Percentiles rank a stretch among this genome's conserved stretches.
phyloP scores from a whole-genome alignment of 345 rosid genomes.

The Populus simonii region DNA sequence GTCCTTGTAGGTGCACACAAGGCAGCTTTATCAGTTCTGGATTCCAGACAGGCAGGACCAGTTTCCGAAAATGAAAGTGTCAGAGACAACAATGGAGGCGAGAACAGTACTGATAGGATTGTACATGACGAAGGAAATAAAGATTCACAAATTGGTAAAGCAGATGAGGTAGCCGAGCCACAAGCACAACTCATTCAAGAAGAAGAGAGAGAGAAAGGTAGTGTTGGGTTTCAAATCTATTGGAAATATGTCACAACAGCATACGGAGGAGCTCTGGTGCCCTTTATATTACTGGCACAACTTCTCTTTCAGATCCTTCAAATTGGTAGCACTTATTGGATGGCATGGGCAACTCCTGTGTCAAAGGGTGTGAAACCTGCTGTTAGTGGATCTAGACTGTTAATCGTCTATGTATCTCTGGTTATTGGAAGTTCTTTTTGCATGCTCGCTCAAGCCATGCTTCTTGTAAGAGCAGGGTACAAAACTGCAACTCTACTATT shows the following conservation, averaged over 20 bases:
- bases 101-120: no score
- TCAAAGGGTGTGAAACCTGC: constrained; percentile 46
- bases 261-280: constrained; percentile 64
- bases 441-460: constrained; percentile 40
- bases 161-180: constrained; percentile 24
- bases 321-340: constrained; percentile 79
- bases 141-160: constrained; percentile 31
- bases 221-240: constrained; percentile 54
- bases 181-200: constrained; percentile 51
- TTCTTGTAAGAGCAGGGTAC: constrained; percentile 49
- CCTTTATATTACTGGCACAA: constrained; percentile 54
- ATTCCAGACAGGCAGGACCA: constrained; percentile 32
- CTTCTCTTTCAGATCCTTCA: constrained; percentile 53
- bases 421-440: constrained; percentile 56
- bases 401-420: constrained; percentile 19
- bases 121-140: constrained; percentile 26
- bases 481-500: constrained; percentile 64
- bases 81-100: constrained; percentile 1
- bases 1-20: constrained; percentile 68
- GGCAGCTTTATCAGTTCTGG: constrained; percentile 52
- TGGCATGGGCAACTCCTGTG: constrained; percentile 74
- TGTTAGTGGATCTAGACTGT: constrained; percentile 25
- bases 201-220: constrained; percentile 79
- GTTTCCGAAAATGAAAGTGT: constrained; percentile 24
- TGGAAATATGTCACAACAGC: constrained; percentile 59